Base-by-base conservation (phyloP, 768 basidiomycete species). In the Roridomyces roridus region DNA sequence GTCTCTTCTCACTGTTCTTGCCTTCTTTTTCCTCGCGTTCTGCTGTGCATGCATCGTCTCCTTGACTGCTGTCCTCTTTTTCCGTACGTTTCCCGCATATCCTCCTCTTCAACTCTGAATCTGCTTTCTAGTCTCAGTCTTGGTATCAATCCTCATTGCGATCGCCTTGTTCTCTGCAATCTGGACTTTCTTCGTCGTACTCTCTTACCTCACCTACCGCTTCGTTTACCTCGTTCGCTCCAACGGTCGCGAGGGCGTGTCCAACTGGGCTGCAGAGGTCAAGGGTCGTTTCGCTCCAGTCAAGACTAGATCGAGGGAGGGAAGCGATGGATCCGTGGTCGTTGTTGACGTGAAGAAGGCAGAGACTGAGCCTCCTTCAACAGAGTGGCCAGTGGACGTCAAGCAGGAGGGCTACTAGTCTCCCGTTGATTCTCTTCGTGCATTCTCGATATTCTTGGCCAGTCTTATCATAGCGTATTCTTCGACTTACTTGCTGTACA, bases 1-100 rank as follows among this genome's bases (percentile, higher is more conserved):
- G 39, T 63, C 79, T 6, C 65, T 81, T 46, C 69, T 70, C 40
- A 55, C 74, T 31, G 67, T 73, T n/a, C 63, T 70, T 34, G 72
- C 73, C 44, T 57, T 70, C 46, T 57, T 57, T 5, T 74, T 76
- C 55, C 28, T 79, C 42, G 79, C 76, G 18, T 37, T 81, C 25
- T 64, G 69, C 15, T 67, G 60, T 28, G 69, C 72, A 21, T 67
- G 73, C 31, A 60, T 74, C 18, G 67, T 55, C 24, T 73, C 73
- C 48, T 62, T 73, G 11, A 62, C 62, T 2, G 60, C 75, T 50
- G 60, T 74, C 21, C 53, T 74, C 15, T 55, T 64, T 23, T 66
- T 74, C 34, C 29, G 79, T 80, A 53, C 17, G 72, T 51, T 50
- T 47, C 37, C 7, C 11, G 6, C 12, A 42, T 35, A 24, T 29